phyloP scores from a whole-genome alignment of 352 stramenopile genomes.

The Peronospora farinosa region DNA sequence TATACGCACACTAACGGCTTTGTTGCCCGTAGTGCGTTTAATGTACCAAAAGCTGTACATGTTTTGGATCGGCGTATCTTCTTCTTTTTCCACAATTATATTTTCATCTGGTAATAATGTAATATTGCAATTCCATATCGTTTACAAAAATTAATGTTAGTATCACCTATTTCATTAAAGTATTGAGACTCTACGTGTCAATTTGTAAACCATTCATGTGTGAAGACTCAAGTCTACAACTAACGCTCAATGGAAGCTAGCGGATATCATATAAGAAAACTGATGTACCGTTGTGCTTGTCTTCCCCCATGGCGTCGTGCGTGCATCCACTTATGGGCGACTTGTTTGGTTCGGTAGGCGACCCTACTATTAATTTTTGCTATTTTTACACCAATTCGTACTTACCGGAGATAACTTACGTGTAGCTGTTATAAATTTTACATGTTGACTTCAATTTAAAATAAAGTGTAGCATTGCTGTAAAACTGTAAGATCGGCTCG shows the following conservation, averaged over 20 bases:
- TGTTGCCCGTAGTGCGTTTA: conserved; percentile 80
- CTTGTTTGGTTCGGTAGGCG: conserved; percentile 2
- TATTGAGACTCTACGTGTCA: too few species aligned
- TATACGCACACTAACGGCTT: conserved; percentile 48
- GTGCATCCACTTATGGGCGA: background rate
- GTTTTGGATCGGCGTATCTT: conserved; percentile 79
- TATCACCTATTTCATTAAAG: too few species aligned
- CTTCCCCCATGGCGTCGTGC: conserved; percentile 33
- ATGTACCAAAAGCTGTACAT: conserved; percentile 89
- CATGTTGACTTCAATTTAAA: too few species aligned
- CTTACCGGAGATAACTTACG: too few species aligned
- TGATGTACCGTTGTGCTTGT: conserved; percentile 34
- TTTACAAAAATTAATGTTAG: too few species aligned
- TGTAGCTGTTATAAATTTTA: too few species aligned
- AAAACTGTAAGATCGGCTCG: too few species aligned
- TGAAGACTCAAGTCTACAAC: background rate
- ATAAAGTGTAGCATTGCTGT: too few species aligned
- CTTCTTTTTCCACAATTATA: conserved; percentile 24
- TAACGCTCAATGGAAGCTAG: background rate
- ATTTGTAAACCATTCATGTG: background rate
- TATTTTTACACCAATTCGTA: background rate
- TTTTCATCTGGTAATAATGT: conserved; percentile 21
- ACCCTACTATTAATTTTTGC: too few species aligned
- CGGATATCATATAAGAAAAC: background rate
- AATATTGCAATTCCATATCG: conserved; percentile 2